Conservation (phyloP, 2,329 filamentous ascomycete genomes). For the Pseudonectria foliicola region DNA sequence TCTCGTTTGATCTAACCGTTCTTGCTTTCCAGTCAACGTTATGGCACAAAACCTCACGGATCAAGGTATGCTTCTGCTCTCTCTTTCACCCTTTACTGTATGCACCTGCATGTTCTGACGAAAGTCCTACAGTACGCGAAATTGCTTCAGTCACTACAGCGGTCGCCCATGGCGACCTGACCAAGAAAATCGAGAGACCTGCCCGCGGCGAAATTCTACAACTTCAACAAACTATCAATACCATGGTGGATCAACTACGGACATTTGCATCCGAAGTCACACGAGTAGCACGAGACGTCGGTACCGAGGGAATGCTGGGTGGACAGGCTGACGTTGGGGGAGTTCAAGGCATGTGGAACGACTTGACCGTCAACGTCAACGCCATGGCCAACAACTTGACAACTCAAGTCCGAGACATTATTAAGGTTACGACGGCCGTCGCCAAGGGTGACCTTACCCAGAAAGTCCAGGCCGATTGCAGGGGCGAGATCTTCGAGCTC, state of each 20-base stretch:
- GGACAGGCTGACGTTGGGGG: conserved; percentile 78
- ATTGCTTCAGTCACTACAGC: conserved; percentile 80
- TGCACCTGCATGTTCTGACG: conserved; percentile 8
- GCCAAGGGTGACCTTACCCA: conserved; percentile 87
- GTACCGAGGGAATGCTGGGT: conserved; percentile 75
- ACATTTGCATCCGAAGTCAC: conserved; percentile 82
- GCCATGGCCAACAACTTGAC: conserved; percentile 85
- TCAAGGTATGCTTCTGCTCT: conserved; percentile 43
- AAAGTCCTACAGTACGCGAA: conserved; percentile 54
- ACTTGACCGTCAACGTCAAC: conserved; percentile 78
- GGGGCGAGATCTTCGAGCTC: conserved; percentile 86
- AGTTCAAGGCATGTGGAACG: conserved; percentile 84
- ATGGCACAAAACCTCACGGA: conserved; percentile 79
- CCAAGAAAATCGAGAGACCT: conserved; percentile 75
- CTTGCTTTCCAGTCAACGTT: conserved; percentile 70
- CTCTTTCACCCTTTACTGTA: background rate
- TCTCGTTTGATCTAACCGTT: conserved; percentile 8
- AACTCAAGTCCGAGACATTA: conserved; percentile 90
- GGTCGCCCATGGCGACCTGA: conserved; percentile 74
- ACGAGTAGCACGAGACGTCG: conserved; percentile 74
- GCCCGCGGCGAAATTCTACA: conserved; percentile 77
- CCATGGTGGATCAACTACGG: conserved; percentile 79
- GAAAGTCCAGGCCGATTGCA: conserved; percentile 89
- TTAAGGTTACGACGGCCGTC: conserved; percentile 67
- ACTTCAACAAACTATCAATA: conserved; percentile 80